phyloP scores from a whole-genome alignment of 768 basidiomycete species.

The Candolleomyces efflorescens region DNA sequence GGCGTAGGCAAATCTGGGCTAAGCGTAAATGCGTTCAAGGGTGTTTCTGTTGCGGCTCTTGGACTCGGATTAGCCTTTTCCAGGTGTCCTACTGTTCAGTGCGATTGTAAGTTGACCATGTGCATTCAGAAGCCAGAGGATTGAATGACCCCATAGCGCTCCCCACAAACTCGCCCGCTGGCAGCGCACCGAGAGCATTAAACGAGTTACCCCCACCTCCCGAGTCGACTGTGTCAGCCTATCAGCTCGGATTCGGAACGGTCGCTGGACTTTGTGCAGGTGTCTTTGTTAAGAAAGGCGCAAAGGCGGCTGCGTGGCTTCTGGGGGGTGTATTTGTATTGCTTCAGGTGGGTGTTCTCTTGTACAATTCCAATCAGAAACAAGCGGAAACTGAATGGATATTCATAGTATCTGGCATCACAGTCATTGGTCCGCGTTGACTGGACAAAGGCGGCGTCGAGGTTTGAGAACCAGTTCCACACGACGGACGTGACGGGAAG shows the following conservation, averaged over 20 bases:
- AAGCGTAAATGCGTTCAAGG: slow-evolving; percentile 16
- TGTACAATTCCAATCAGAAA: slow-evolving; percentile 13
- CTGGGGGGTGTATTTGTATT: slow-evolving; percentile 91
- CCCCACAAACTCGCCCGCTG: background rate
- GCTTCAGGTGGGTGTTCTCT: slow-evolving; percentile 62
- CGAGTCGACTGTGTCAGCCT: slow-evolving; percentile 68
- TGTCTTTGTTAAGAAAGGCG: slow-evolving; percentile 94
- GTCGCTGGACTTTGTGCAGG: slow-evolving; percentile 87
- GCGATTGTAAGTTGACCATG: slow-evolving; percentile 43
- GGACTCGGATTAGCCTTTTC: slow-evolving; percentile 42
- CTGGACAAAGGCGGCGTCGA: slow-evolving; percentile 61
- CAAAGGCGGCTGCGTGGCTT: slow-evolving; percentile 74
- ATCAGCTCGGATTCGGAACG: slow-evolving; percentile 86
- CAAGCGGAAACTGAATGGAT: background rate
- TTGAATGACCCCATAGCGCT: background rate
- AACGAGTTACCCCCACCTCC: slow-evolving; percentile 47
- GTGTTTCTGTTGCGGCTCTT: slow-evolving; percentile 33
- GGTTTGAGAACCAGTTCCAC: slow-evolving; percentile 74
- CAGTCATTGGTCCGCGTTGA: slow-evolving; percentile 70
- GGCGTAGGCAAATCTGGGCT: background rate
- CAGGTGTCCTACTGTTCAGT: slow-evolving; percentile 35
- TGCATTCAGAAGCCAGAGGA: too few relatives aligned
- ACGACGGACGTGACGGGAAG: slow-evolving; percentile 52
- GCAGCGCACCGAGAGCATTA: background rate
- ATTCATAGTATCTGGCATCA: slow-evolving; percentile 71